Evolutionary conservation across 179 eudicot species (phyloP).

Genomic region (Camellia oleifera): DNA sequence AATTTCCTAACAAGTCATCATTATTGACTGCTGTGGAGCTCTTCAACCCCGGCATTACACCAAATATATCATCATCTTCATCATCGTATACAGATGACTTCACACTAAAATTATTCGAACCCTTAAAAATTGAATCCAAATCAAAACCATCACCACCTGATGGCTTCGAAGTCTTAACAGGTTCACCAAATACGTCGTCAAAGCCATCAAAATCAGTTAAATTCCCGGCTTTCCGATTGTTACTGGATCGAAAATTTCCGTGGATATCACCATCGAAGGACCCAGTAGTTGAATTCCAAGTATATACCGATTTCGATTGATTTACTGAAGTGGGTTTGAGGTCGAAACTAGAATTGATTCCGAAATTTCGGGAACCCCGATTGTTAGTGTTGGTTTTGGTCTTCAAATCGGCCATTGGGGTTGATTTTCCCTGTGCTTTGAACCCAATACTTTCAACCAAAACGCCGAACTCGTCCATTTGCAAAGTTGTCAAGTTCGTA

Average conservation of each 20-base stretch:
- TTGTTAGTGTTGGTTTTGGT: constrained; percentile 22
- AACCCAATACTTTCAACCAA: constrained; percentile 81
- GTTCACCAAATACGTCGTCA: constrained; percentile 47
- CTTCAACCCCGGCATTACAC: constrained; percentile 18
- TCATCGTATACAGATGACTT: constrained; percentile 15
- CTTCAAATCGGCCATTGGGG: constrained; percentile 76
- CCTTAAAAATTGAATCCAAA: constrained; percentile 48
- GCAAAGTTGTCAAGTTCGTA: too few relatives aligned
- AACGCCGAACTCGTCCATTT: constrained; percentile 64
- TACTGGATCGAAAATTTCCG: constrained; percentile 40
- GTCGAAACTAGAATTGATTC: constrained; percentile 18
- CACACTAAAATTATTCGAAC: constrained; percentile 30
- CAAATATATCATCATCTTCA: constrained; percentile 28
- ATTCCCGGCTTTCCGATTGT: constrained; percentile 21
- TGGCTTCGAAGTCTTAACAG: constrained; percentile 21
- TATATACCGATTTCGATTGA: constrained; percentile 20
- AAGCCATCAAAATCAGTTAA: constrained; percentile 39
- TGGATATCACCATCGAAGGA: constrained; percentile 38
- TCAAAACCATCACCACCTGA: constrained; percentile 38
- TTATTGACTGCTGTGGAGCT: neutral
- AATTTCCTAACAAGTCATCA: constrained; percentile 54
- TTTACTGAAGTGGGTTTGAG: constrained; percentile 17
- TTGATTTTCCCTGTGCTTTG: constrained; percentile 65
- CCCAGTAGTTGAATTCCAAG: constrained; percentile 31
- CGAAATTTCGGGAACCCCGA: constrained; percentile 17